Conservation (phyloP, 2,329 filamentous ascomycete genomes). For the Fusarium solani-melongenae region DNA sequence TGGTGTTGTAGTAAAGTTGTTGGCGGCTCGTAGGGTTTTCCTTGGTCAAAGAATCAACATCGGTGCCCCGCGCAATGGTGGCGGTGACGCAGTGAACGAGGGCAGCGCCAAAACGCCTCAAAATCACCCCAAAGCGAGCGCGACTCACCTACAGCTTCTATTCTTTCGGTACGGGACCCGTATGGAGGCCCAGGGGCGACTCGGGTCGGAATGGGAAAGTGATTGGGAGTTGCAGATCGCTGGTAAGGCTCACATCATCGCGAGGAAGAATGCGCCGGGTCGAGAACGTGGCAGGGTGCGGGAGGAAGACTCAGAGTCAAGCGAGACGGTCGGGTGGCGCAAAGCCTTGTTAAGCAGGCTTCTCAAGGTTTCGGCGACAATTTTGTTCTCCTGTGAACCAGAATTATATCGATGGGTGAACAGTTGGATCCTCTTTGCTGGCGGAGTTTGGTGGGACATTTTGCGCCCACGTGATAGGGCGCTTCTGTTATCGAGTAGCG, state of each 20-base stretch:
- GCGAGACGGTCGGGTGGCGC: constrained; percentile 3
- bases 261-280: constrained; percentile 43
- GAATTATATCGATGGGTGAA: constrained; percentile 43
- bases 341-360: constrained; percentile 14
- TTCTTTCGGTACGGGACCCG: constrained; percentile 36
- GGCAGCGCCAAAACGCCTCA: constrained; percentile 7
- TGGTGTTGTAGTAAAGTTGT: constrained; percentile 42
- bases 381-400: constrained; percentile 42
- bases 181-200: constrained; percentile 38
- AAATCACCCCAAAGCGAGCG: constrained; percentile 10
- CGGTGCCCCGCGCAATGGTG: constrained; percentile 40
- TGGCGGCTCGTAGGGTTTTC: constrained; percentile 43
- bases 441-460: constrained; percentile 53
- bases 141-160: constrained; percentile 43
- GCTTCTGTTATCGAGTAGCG: constrained; percentile 44
- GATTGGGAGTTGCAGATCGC: constrained; percentile 46
- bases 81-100: constrained; percentile 28
- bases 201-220: constrained; percentile 44
- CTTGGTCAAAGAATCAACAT: constrained; percentile 36
- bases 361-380: constrained; percentile 29
- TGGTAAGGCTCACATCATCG: constrained; percentile 54
- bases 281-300: constrained; percentile 27
- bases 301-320: constrained; percentile 12
- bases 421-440: constrained; percentile 38
- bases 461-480: constrained; percentile 55